Conservation (phyloP, 208 protist species). For the Angomonas deanei region DNA sequence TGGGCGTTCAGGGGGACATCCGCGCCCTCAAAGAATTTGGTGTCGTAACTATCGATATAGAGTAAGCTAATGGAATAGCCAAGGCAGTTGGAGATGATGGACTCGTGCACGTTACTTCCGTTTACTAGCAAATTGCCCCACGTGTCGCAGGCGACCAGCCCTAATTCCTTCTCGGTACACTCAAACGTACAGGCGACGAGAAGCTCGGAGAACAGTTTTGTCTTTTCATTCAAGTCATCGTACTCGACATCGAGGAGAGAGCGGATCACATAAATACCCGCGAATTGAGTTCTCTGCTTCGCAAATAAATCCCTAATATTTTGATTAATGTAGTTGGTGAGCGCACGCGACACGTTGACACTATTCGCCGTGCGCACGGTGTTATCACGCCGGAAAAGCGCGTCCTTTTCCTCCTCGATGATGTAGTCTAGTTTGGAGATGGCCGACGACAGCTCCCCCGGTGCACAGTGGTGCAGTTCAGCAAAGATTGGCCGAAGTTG, state of each 20-base stretch:
- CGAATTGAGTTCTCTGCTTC: slow-evolving; percentile 45
- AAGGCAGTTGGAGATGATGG: slow-evolving; percentile 63
- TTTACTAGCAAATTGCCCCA: slow-evolving; percentile 77
- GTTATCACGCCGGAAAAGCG: slow-evolving; percentile 57
- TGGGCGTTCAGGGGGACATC: not conserved
- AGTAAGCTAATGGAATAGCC: slow-evolving; percentile 49
- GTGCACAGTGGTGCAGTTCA: slow-evolving; percentile 38
- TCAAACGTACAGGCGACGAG: slow-evolving; percentile 57
- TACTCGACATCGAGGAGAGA: slow-evolving; percentile 75
- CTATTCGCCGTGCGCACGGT: slow-evolving; percentile 28
- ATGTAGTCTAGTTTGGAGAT: slow-evolving; percentile 83
- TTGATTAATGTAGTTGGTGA: slow-evolving; percentile 66
- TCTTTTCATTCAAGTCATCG: slow-evolving; percentile 70
- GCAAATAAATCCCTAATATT: slow-evolving; percentile 72
- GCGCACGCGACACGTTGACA: slow-evolving; percentile 28
- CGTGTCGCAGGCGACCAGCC: slow-evolving; percentile 55
- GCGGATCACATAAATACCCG: slow-evolving; percentile 60
- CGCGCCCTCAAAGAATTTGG: slow-evolving; percentile 21
- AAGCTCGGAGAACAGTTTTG: slow-evolving; percentile 59
- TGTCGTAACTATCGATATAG: slow-evolving; percentile 25
- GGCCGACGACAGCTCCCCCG: slow-evolving; percentile 37
- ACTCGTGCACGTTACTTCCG: slow-evolving; percentile 65
- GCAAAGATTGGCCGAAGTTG: slow-evolving; percentile 84
- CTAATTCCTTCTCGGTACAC: slow-evolving; percentile 30
- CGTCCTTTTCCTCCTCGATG: slow-evolving; percentile 83